A percentile compares a stretch with the other conserved stretches of the same genome.
Conservation (phyloP, 148 eudicot genomes). For the Cornus kousa region DNA sequence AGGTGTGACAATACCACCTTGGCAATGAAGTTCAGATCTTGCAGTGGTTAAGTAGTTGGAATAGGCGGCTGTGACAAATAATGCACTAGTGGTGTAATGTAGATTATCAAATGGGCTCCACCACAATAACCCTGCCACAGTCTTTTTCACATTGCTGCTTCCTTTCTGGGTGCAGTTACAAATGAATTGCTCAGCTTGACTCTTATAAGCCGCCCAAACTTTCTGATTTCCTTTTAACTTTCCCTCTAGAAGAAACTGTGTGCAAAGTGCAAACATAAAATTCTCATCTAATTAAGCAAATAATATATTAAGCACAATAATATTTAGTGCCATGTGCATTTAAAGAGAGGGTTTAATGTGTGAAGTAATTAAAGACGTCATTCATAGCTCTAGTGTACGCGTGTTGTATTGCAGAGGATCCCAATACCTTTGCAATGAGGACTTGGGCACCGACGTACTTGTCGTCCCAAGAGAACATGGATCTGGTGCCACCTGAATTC, state of each 20-base stretch:
- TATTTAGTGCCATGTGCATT: no score
- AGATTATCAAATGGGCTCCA: conserved; percentile 37
- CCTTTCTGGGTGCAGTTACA: conserved; percentile 57
- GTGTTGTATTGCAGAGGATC: no score
- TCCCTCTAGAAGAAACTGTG: conserved; percentile 19
- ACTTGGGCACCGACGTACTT: conserved; percentile 52
- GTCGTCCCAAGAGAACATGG: conserved; percentile 61
- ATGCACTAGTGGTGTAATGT: conserved; percentile 41
- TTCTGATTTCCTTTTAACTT: conserved; percentile 8
- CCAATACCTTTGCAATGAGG: conserved; percentile 34
- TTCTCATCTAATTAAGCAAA: no score
- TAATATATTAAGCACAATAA: no score
- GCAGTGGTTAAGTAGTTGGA: conserved; percentile 27
- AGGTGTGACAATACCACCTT: conserved; percentile 20
- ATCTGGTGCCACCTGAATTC: conserved; percentile 29
- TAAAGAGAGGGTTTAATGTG: no score
- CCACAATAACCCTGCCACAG: conserved; percentile 45
- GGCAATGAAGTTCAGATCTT: conserved; percentile 21
- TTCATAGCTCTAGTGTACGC: no score
- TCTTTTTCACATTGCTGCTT: conserved; percentile 24
- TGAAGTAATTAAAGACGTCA: no score
- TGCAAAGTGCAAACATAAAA: not conserved
- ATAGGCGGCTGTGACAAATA: conserved; percentile 32
- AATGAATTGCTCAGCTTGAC: conserved; percentile 31
- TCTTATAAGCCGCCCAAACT: conserved; percentile 14